Evolutionary conservation across 208 protist species (phyloP).

Genomic region (Vickermania ingenoplastis): DNA sequence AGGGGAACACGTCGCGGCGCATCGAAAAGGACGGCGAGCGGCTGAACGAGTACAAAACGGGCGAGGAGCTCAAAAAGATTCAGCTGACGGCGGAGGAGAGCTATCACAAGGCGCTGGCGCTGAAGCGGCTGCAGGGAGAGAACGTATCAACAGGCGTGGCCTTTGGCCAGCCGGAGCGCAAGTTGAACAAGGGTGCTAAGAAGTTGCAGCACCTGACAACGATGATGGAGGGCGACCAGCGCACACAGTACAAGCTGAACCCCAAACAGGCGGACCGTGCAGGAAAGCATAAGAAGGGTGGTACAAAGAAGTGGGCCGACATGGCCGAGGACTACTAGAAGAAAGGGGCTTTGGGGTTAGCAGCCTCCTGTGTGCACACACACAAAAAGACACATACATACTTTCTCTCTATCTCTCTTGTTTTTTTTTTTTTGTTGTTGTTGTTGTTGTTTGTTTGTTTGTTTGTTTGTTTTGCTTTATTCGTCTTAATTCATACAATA

Average conservation of each 20-base stretch:
- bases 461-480: no score
- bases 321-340: conserved; percentile 32
- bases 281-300: conserved; percentile 68
- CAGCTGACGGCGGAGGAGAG: conserved; percentile 50
- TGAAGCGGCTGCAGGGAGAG: conserved; percentile 24
- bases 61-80: conserved; percentile 26
- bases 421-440: no score
- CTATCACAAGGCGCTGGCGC: conserved; percentile 16
- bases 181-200: not conserved
- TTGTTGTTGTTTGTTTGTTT: no score
- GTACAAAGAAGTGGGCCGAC: conserved; percentile 25
- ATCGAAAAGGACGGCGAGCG: conserved; percentile 31
- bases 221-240: conserved; percentile 3
- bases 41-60: conserved; percentile 38
- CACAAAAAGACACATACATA: no score
- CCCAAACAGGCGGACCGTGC: conserved; percentile 38
- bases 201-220: not conserved
- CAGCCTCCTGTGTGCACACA: no score
- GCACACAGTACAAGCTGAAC: conserved; percentile 37
- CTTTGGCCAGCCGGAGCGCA: not conserved
- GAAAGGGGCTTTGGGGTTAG: no score
- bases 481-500: no score
- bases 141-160: conserved; percentile 18
- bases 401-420: no score
- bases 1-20: conserved; percentile 43